Base-by-base conservation (phyloP, 352 stramenopile species). In the Phytopythium ostracodes region DNA sequence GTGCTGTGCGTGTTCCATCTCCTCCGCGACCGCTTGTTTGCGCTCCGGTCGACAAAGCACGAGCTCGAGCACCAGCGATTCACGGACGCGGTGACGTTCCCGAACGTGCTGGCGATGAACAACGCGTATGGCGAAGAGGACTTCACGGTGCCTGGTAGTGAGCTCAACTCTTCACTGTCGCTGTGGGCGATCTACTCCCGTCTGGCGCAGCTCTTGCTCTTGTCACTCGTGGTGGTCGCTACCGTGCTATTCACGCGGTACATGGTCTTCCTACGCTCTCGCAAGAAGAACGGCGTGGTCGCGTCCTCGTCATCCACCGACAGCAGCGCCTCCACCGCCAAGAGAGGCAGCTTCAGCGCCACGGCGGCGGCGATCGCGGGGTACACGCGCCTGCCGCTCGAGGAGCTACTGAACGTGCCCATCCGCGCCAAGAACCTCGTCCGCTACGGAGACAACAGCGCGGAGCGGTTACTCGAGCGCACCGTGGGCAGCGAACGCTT, bases 371-470 rank as follows among this genome's bases (percentile, higher is more conserved):
- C 47, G 15, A 65, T 68, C 46, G 62, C 68, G 12, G 63, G 71
- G 27, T 88, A 88, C 65, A 65, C 63, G 11, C 70, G 76, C 0
- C 62, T 88, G 24, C 68, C 76, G 10, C 43, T 85, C 2, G 78
- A 88, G 64, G 70, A 82, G 60, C 64, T 84, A 18, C 58, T 85
- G 27, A 72, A 82, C 57, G 46, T 73, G 7, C 72, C 76, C 2
- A 84, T 85, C 38, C 78, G 78, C 36, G 68, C 76, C 22, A 70
- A 67, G 25, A 58, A 71, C 31, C 68, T 88, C 40, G 70, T 88
- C 43, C 71, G 72, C 49, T 68, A 59, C 42, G 56, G 67, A 27
- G 62, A 63, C 29, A 58, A 50, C 38, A 47, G 25, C 20, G 15
- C 14, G 5, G 10, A 31, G 44, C 44, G 4, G 15, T 11, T 14